phyloP scores from a whole-genome alignment of 495 filamentous ascomycete genomes.

The Lasiosphaeris hirsuta region DNA sequence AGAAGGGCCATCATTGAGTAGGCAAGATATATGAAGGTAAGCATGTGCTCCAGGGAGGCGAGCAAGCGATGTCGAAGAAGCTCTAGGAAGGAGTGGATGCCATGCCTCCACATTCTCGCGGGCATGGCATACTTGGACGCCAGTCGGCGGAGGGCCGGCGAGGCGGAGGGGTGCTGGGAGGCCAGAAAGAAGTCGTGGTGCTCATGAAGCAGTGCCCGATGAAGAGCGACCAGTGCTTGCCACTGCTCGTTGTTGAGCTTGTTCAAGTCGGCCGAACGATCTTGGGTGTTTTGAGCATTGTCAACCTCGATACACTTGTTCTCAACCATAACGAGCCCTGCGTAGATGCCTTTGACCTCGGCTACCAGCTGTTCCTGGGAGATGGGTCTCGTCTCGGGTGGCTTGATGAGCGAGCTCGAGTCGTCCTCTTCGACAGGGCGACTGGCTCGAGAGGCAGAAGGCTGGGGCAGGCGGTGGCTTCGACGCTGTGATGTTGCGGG shows the following conservation, averaged over 20 bases:
- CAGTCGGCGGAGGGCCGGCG: constrained; percentile 52
- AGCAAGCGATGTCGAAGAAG: constrained; percentile 67
- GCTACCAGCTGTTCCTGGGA: constrained; percentile 64
- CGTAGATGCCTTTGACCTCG: constrained; percentile 69
- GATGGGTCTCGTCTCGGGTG: constrained; percentile 61
- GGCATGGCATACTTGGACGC: constrained; percentile 79
- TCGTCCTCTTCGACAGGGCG: too few relatives aligned
- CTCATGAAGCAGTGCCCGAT: constrained; percentile 70
- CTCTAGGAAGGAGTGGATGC: constrained; percentile 76
- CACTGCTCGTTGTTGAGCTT: constrained; percentile 56
- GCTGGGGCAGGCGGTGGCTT: too few relatives aligned
- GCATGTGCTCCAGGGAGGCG: constrained; percentile 70
- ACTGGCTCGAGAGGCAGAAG: too few relatives aligned
- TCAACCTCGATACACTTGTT: constrained; percentile 69
- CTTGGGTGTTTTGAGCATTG: constrained; percentile 46
- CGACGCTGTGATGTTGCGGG: too few relatives aligned
- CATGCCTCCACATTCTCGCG: constrained; percentile 80
- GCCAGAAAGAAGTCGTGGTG: constrained; percentile 82
- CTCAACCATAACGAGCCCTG: constrained; percentile 70
- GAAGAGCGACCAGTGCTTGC: constrained; percentile 67
- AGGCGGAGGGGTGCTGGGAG: constrained; percentile 70
- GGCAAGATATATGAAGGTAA: constrained; percentile 74
- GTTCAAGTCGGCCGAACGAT: constrained; percentile 23
- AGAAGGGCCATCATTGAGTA: constrained; percentile 73
- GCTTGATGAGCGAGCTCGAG: constrained; percentile 16